Conservation (phyloP, 2,329 filamentous ascomycete species). For the Trichophyton rubrum region DNA sequence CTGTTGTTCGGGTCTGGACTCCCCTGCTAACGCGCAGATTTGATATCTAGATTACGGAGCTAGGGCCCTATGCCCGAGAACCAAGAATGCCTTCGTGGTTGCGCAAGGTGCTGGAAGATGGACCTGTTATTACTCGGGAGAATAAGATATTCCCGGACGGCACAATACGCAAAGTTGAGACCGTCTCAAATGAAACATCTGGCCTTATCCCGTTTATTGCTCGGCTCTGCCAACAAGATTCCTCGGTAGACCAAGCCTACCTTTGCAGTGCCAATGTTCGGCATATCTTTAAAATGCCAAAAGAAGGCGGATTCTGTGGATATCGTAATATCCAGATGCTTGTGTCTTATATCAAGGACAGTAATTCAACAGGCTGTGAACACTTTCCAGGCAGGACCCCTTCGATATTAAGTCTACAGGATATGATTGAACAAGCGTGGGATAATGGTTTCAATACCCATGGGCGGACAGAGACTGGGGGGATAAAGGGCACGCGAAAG, state of each 20-base stretch:
- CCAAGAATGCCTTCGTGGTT: constrained; percentile 62
- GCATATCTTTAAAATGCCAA: constrained; percentile 70
- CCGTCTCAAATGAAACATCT: constrained; percentile 36
- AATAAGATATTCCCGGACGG: constrained; percentile 39
- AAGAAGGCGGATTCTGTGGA: constrained; percentile 83
- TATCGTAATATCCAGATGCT: constrained; percentile 94
- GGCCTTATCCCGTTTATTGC: constrained; percentile 51
- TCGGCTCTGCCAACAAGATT: constrained; percentile 53
- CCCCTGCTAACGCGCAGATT: background rate
- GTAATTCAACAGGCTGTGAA: constrained; percentile 44
- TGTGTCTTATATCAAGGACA: constrained; percentile 59
- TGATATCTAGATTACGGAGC: constrained; percentile 40
- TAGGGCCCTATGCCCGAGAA: constrained; percentile 62
- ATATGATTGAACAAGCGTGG: constrained; percentile 80
- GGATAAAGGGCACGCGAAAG: constrained; percentile 76
- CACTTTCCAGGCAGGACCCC: constrained; percentile 53
- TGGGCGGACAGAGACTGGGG: constrained; percentile 70
- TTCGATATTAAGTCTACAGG: constrained; percentile 69
- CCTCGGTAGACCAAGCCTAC: constrained; percentile 56
- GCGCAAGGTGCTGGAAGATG: constrained; percentile 47
- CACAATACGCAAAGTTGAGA: constrained; percentile 30
- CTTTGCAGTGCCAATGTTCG: constrained; percentile 63
- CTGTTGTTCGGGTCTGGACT: background rate
- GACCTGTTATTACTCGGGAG: constrained; percentile 43
- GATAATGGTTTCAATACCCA: constrained; percentile 66